Evolutionary conservation across 495 filamentous ascomycete species (phyloP).

Genomic region (Penicillium mononematosum): DNA sequence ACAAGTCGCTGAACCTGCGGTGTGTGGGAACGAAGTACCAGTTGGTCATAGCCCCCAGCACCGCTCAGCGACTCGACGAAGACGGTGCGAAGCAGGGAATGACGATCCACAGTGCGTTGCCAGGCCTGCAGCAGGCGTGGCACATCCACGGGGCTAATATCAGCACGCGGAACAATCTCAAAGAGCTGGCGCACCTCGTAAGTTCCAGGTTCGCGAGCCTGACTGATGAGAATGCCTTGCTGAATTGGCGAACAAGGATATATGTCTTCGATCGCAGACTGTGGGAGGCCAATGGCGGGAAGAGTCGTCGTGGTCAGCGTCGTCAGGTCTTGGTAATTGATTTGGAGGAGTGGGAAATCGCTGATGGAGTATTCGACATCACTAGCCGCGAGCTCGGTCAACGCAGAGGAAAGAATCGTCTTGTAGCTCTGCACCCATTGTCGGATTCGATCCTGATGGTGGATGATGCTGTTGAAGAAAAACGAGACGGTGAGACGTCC

Average conservation of each 20-base stretch:
- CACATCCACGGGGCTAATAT: background rate
- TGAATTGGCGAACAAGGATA: background rate
- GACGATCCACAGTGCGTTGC: background rate
- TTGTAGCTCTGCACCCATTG: constrained; percentile 3
- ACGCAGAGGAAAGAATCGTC: background rate
- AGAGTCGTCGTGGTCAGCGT: background rate
- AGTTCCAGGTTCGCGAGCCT: background rate
- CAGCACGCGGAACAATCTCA: background rate
- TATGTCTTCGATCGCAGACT: background rate
- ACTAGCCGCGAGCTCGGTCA: constrained; percentile 1
- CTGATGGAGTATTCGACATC: background rate
- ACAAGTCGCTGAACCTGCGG: no score
- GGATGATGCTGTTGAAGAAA: constrained; percentile 1
- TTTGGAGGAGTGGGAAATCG: constrained; percentile 3
- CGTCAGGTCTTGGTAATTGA: background rate
- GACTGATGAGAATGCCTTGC: background rate
- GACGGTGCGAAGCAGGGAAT: background rate
- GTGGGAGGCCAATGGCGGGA: background rate
- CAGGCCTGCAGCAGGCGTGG: background rate
- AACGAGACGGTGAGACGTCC: constrained; percentile 1
- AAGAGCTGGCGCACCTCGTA: background rate
- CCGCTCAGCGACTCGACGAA: background rate
- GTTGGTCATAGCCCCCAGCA: background rate
- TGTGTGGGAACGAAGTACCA: no score
- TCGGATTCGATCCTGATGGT: background rate